Base-by-base conservation (phyloP, 495 filamentous ascomycete species). In the Penicillium tannophilum region DNA sequence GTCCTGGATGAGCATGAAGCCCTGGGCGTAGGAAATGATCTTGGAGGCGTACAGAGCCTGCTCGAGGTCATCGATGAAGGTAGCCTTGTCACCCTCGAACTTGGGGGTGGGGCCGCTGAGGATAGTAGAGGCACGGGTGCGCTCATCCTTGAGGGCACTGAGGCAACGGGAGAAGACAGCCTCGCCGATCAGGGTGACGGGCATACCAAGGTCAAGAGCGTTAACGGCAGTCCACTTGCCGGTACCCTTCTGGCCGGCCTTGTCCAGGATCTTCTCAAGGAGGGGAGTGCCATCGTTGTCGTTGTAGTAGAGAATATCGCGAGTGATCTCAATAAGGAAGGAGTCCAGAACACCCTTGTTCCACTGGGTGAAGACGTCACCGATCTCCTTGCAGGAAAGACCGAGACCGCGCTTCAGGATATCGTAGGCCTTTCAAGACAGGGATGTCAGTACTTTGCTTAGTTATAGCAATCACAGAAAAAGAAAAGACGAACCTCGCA, bases 201-300 rank as follows among this genome's bases (percentile, higher is more conserved):
- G 94, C 93, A 98, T 97, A 64, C 94, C 94, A 51, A 98, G 88
- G 76, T 98, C 94, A 55, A 98, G 86, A 58, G 94, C 93, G 75
- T 98, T 98, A 80, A 98, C 93, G 62, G 95, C 95, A 58, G 94
- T 98, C 94, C 94, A 98, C 82, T 98, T 98, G 77, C 94, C 94
- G 65, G 94, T 98, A 79, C 94, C 94, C 84, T 98, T 98, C 84
- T 98, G 94, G 64, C 94, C 94, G 66, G 94, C 94, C 75, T 94
- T 90, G 83, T 98, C 94, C 48, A 98, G 85, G 69, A 98, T 98
- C 86, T 98, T 98, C 83, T 98, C 94, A 49, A 98, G 88, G 54
- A 98, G 87, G 17, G 95, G 76, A 51, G 83, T 87, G 59, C 90
- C 91, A 67, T 98, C 94, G 50, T 93, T 92, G 61, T 98, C 94